phyloP scores from a whole-genome alignment of 1,284 basidiomycete genomes.

The Acaromyces ingoldii region DNA sequence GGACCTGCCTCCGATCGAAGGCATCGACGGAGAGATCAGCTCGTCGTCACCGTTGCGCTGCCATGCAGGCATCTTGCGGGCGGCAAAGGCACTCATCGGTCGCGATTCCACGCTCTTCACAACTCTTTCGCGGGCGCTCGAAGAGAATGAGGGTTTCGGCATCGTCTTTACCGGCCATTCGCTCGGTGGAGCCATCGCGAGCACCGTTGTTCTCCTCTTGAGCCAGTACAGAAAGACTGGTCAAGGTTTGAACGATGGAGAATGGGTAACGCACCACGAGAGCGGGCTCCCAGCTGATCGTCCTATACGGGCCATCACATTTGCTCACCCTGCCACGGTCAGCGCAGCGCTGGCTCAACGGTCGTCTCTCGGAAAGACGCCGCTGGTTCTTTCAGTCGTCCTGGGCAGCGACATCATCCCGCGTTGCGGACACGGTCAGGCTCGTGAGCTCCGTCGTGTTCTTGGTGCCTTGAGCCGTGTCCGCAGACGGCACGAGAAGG shows the following conservation, averaged over 20 bases:
- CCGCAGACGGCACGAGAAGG: conserved; percentile 31
- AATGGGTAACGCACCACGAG: conserved; percentile 36
- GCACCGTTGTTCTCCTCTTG: conserved; percentile 41
- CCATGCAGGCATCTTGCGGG: conserved; percentile 47
- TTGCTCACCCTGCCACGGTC: conserved; percentile 47
- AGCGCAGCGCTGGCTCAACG: conserved; percentile 31
- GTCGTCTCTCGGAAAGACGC: conserved; percentile 33
- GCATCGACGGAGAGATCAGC: conserved; percentile 19
- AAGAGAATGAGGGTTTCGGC: conserved; percentile 41
- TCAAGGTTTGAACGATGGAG: conserved; percentile 15
- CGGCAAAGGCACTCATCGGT: conserved; percentile 36
- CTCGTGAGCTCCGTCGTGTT: conserved; percentile 46
- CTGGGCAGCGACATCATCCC: conserved; percentile 46
- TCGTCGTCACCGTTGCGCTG: conserved; percentile 23
- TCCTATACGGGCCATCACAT: conserved; percentile 43
- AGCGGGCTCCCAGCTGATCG: conserved; percentile 39
- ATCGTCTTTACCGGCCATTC: conserved; percentile 48
- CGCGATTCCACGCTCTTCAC: conserved; percentile 38
- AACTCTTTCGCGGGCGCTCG: conserved; percentile 32
- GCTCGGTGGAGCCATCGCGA: conserved; percentile 46
- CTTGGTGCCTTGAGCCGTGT: conserved; percentile 45
- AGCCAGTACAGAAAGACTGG: conserved; percentile 37
- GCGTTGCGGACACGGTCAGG: conserved; percentile 45
- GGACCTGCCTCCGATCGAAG: conserved; percentile 33
- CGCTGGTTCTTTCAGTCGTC: conserved; percentile 41